Evolutionary conservation across 345 rosid genomes (phyloP).

Genomic region (Bruguiera parviflora): DNA sequence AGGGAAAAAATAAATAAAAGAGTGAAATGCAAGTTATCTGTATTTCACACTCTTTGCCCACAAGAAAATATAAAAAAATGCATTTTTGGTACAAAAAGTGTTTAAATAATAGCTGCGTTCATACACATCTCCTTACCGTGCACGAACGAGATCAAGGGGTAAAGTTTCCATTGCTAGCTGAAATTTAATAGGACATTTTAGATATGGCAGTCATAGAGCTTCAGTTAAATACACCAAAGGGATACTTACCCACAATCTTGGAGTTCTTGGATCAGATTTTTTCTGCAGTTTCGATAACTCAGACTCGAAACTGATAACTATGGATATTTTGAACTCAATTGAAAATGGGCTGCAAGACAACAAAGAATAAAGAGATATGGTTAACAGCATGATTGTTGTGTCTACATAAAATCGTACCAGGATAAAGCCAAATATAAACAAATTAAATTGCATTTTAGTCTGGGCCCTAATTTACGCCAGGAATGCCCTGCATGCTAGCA

Average conservation of each 20-base stretch:
- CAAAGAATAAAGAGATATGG: background rate
- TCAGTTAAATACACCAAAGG: background rate
- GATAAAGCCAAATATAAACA: no score
- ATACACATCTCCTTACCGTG: conserved; percentile 38
- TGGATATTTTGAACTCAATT: conserved; percentile 69
- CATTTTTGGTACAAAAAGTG: no score
- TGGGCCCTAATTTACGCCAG: no score
- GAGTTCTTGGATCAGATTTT: conserved; percentile 78
- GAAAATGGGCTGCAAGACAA: conserved; percentile 69
- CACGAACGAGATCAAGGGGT: conserved; percentile 75
- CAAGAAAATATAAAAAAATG: no score
- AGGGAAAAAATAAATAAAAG: background rate
- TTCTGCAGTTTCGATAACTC: conserved; percentile 56
- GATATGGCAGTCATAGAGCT: conserved; percentile 8
- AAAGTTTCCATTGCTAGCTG: conserved; percentile 80
- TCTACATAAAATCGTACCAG: no score
- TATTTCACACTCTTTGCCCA: no score
- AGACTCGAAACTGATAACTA: conserved; percentile 66
- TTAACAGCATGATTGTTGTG: background rate
- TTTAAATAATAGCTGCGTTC: no score
- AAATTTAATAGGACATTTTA: conserved; percentile 22
- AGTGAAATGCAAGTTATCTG: no score
- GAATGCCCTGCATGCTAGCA: no score
- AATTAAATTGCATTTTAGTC: no score
- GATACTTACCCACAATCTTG: conserved; percentile 81